Evolutionary conservation across 2,329 filamentous ascomycete genomes (phyloP).

Genomic region (Monosporascus sp.): DNA sequence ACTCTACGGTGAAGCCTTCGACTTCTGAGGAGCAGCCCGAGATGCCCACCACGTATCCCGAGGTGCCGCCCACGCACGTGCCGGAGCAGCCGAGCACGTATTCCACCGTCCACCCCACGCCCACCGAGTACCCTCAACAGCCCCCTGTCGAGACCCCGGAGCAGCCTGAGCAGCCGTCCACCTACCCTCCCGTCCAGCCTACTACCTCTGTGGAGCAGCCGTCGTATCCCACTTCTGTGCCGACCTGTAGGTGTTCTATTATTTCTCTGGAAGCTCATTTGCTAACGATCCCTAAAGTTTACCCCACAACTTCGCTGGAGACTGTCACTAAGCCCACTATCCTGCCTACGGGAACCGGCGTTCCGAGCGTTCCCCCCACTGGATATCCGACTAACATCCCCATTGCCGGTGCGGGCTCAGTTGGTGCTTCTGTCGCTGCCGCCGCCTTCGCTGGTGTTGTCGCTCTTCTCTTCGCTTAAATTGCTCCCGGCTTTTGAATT

Average conservation of each 20-base stretch:
- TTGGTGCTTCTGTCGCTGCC: constrained; percentile 48
- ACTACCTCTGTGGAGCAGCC: too few relatives aligned
- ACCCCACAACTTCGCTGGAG: constrained; percentile 13
- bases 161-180: not conserved
- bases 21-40: too few relatives aligned
- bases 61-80: constrained; percentile 19
- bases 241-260: not conserved
- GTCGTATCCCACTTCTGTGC: not conserved
- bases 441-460: constrained; percentile 50
- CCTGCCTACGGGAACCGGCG: constrained; percentile 15
- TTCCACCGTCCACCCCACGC: too few relatives aligned
- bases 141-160: constrained; percentile 11
- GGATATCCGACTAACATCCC: constrained; percentile 30
- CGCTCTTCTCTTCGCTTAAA: constrained; percentile 51
- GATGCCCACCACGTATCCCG: constrained; percentile 35
- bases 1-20: constrained; percentile 29
- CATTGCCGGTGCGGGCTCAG: constrained; percentile 44
- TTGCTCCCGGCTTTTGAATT: constrained; percentile 4
- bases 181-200: not conserved
- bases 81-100: too few relatives aligned
- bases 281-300: not conserved
- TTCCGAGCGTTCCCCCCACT: constrained; percentile 26
- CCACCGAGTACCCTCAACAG: constrained; percentile 13
- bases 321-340: constrained; percentile 11
- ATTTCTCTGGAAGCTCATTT: not conserved